Evolutionary conservation across 2,329 filamentous ascomycete genomes (phyloP).

Genomic region (Colletotrichum salicis): DNA sequence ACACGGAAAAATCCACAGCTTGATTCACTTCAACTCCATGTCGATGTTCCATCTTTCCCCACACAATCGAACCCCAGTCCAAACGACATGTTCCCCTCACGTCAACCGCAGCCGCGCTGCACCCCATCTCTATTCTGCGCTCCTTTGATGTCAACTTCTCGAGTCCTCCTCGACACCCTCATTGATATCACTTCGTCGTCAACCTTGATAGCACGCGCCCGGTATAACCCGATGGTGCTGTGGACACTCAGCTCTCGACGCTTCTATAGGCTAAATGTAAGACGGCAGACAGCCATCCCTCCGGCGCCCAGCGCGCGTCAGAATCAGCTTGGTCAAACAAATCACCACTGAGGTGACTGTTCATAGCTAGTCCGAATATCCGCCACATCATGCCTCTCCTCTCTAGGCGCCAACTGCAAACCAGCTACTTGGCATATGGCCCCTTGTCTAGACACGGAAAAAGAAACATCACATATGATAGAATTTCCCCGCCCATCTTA

Average conservation of each 20-base stretch:
- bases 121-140: slow-evolving; percentile 7
- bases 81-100: slow-evolving; percentile 5
- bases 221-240: slow-evolving; percentile 31
- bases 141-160: not conserved
- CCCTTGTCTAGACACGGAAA: slow-evolving; percentile 4
- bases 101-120: slow-evolving; percentile 2
- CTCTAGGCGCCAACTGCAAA: not conserved
- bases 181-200: not conserved
- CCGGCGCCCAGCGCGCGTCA: not conserved
- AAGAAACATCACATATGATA: slow-evolving; percentile 21
- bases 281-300: not conserved
- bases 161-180: not conserved
- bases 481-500: slow-evolving; percentile 8
- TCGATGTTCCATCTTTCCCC: slow-evolving; percentile 15
- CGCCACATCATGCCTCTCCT: not conserved
- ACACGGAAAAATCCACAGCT: slow-evolving; percentile 2
- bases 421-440: slow-evolving; percentile 7
- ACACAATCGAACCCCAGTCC: slow-evolving; percentile 15
- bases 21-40: slow-evolving; percentile 11
- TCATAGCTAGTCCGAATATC: not conserved
- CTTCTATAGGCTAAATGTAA: slow-evolving; percentile 21
- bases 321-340: slow-evolving; percentile 4
- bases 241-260: not conserved
- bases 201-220: not conserved
- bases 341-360: not conserved